A percentile compares a stretch with the other conserved stretches of the same genome.
These are phyloP conservation scores for Antrodiella citrinella DNA, from an alignment of 768 basidiomycete genomes.

Conservation along the genomic window DNA sequence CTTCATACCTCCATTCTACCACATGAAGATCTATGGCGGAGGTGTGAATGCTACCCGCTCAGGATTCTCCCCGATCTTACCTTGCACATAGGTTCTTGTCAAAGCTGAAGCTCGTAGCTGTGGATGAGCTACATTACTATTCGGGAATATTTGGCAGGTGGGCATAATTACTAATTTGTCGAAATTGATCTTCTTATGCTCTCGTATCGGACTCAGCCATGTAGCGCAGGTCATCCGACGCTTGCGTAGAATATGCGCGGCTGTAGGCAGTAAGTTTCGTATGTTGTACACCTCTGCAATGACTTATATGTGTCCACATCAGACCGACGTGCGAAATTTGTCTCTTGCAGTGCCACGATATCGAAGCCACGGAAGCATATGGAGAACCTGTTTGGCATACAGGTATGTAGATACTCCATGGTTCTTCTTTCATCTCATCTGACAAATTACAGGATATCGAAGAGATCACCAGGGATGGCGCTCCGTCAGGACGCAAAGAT, in stretches of 20 bases:
- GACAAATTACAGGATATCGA: conserved; percentile 42
- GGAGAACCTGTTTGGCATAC: conserved; percentile 65
- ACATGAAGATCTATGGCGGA: conserved; percentile 77
- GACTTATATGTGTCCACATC: too few species aligned
- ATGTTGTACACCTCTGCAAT: too few species aligned
- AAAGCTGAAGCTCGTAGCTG: conserved; percentile 68
- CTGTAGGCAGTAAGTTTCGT: conserved; percentile 70
- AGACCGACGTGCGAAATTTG: conserved; percentile 55
- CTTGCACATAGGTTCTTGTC: conserved; percentile 54
- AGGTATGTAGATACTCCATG: conserved; percentile 20
- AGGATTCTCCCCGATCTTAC: conserved; percentile 3
- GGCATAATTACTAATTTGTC: neutral
- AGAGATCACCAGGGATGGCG: conserved; percentile 71
- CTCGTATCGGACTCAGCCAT: conserved; percentile 44
- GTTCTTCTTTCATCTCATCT: neutral
- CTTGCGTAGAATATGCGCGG: conserved; percentile 65
- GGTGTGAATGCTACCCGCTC: conserved; percentile 27
- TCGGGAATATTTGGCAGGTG: conserved; percentile 74
- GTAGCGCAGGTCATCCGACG: conserved; percentile 74
- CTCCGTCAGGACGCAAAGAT: conserved; percentile 75
- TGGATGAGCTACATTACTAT: conserved; percentile 88
- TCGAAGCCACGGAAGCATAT: conserved; percentile 70
- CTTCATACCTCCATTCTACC: conserved; percentile 81
- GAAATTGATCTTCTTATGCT: neutral
- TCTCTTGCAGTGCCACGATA: conserved; percentile 88